Percentiles rank a stretch among this genome's conserved stretches.
Conservation (phyloP, 768 basidiomycete genomes). For the Suillus subalutaceus region DNA sequence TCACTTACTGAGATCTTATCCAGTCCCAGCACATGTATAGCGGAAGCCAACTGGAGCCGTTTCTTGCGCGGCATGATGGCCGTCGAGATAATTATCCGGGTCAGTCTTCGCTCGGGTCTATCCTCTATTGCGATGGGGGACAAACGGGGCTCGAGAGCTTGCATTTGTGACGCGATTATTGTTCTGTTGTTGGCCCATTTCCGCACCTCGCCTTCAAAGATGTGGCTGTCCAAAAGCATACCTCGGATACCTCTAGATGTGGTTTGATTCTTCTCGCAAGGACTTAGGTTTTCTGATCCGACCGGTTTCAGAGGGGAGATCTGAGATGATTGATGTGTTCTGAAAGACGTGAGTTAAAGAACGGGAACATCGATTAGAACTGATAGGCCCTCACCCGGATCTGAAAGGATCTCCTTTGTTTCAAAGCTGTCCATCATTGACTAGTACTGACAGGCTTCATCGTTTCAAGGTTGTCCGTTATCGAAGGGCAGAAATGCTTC, state of each 20-base stretch:
- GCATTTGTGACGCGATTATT: neutral
- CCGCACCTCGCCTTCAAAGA: neutral
- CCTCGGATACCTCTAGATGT: neutral
- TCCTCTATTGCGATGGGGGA: neutral
- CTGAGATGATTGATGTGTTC: neutral
- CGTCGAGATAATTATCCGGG: neutral
- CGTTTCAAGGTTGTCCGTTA: neutral
- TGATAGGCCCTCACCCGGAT: neutral
- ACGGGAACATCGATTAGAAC: neutral
- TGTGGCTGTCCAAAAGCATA: neutral
- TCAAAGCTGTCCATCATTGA: neutral
- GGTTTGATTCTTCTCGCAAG: neutral
- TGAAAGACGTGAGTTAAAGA: constrained; percentile 1
- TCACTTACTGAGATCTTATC: neutral
- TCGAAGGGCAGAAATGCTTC: neutral
- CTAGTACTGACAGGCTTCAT: neutral
- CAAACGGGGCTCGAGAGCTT: neutral
- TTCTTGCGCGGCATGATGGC: neutral
- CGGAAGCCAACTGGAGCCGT: neutral
- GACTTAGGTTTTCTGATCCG: neutral
- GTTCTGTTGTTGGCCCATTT: neutral
- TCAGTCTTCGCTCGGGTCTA: neutral
- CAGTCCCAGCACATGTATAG: neutral
- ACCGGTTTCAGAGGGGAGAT: neutral
- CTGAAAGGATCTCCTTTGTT: neutral